Conservation (phyloP, 2,329 filamentous ascomycete genomes). For the Cladosporium phlei region DNA sequence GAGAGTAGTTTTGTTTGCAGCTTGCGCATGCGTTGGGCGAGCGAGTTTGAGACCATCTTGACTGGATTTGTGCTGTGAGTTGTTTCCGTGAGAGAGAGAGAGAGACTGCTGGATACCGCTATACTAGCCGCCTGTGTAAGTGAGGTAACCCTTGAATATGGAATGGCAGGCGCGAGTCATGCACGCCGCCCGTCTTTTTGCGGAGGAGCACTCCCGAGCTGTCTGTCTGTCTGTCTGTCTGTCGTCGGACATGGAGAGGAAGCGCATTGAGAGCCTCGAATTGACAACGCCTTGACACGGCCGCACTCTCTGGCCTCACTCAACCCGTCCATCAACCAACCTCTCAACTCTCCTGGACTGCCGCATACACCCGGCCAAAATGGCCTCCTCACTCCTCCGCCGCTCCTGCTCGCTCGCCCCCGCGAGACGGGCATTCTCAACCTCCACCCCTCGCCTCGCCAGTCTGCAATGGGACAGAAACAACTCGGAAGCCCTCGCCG, state of each 20-base stretch:
- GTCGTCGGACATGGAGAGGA: no score
- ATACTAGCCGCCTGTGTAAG: not conserved
- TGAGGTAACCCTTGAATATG: conserved; percentile 1
- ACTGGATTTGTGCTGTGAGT: no score
- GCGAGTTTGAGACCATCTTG: conserved; percentile 4
- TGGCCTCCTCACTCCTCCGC: conserved; percentile 26
- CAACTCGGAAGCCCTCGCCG: conserved; percentile 28
- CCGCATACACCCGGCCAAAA: not conserved
- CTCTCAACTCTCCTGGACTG: not conserved
- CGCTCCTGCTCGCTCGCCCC: conserved; percentile 16
- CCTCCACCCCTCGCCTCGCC: conserved; percentile 22
- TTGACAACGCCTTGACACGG: not conserved
- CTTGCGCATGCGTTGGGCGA: conserved; percentile 64
- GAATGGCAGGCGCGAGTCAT: conserved; percentile 12
- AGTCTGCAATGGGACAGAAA: conserved; percentile 30
- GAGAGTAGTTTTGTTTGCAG: conserved; percentile 68
- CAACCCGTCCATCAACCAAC: not conserved
- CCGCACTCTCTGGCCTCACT: not conserved
- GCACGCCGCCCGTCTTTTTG: not conserved
- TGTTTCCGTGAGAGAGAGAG: conserved; percentile 35
- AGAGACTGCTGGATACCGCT: conserved; percentile 43
- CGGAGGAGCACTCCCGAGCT: conserved; percentile 8
- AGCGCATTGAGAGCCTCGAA: conserved; percentile 9
- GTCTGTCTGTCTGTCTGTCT: no score
- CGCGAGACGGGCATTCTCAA: conserved; percentile 29